Percentiles rank a stretch among this genome's conserved stretches.
These are phyloP conservation scores for Didymella exigua DNA, from an alignment of 2,329 filamentous ascomycete genomes.

Conservation along the genomic window DNA sequence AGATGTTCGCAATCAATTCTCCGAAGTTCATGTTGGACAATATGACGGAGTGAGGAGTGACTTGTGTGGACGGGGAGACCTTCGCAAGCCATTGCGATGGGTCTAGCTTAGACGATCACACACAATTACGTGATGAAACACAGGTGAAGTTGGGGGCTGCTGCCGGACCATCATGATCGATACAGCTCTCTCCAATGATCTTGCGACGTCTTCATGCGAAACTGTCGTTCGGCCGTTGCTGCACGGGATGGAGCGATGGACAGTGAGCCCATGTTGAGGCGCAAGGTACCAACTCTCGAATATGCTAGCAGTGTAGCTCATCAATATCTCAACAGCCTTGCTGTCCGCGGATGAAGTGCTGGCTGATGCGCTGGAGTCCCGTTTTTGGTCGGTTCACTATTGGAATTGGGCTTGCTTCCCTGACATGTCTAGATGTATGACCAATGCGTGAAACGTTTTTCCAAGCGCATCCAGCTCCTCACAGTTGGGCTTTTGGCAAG, in stretches of 20 bases:
- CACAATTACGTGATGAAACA: not conserved
- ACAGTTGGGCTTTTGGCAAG: not conserved
- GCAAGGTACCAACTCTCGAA: conserved; percentile 7
- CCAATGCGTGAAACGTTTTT: conserved; percentile 2
- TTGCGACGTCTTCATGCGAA: not conserved
- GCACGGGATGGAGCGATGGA: not conserved
- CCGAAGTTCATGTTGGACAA: not conserved
- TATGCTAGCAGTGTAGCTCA: not conserved
- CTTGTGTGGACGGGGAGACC: not conserved
- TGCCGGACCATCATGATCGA: not conserved
- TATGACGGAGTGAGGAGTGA: not conserved
- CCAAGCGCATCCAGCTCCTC: not conserved
- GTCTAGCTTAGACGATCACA: not conserved
- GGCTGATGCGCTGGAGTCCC: not conserved
- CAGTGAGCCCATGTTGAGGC: conserved; percentile 9
- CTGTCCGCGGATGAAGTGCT: not conserved
- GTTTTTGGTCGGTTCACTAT: not conserved
- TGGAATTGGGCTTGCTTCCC: not conserved
- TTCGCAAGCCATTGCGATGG: not conserved
- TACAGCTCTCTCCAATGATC: not conserved
- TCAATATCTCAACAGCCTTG: conserved; percentile 11
- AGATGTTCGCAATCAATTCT: not conserved
- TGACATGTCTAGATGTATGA: not conserved
- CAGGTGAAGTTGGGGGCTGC: not conserved
- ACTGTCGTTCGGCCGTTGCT: not conserved